Evolutionary conservation across 805 yeast species (phyloP), one percentile per base, ranked within the genome.

Genomic region (Tetrapisispora nanseiensis): DNA sequence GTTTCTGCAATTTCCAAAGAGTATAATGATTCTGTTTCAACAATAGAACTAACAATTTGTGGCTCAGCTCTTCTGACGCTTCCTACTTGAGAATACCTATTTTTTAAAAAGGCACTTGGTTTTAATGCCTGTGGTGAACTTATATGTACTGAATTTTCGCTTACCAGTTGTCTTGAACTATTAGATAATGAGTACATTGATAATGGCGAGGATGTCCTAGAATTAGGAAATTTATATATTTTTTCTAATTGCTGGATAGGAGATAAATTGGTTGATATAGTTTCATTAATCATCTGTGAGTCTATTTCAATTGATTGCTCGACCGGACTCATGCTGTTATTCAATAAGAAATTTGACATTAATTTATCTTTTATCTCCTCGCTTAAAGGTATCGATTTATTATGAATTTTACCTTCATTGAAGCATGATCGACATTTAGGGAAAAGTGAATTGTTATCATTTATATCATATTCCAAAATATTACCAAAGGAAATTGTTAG

Each of bases 401-500:
- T 46, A 18, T 40, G 37, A 9, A 24, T 39, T 6, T 39, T 37
- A 15, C 37, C 41, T 11, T 47, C 52, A 18, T 32, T 24, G 2
- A 39, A 26, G 38, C 64, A 59, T 39, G 48, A 48, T 4, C 28
- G 44, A 44, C 65, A 61, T 3, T 38, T 28, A 1, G 65, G 65
- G 38, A 59, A 59, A 29, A 54, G 33, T 3, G 56, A 46, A 33
- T 50, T 43, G n/a, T 56, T 39, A 28, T 55, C 53, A 10, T 41
- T 33, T 1, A 42, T 16, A 4, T 34, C 39, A 6, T 38, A 27
- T 21, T 35, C 44, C 4, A 37, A 16, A 16, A 48, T 26, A 19
- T 37, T 43, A 4, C 62, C 68, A 52, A 70, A 54, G 19, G 65
- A 65, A 7, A 76, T 54, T 3, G 61, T 44, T 13, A 78, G 63